These are phyloP conservation scores for Apiosordaria backusii DNA, from an alignment of 495 filamentous ascomycete genomes.

Conservation along the genomic window DNA sequence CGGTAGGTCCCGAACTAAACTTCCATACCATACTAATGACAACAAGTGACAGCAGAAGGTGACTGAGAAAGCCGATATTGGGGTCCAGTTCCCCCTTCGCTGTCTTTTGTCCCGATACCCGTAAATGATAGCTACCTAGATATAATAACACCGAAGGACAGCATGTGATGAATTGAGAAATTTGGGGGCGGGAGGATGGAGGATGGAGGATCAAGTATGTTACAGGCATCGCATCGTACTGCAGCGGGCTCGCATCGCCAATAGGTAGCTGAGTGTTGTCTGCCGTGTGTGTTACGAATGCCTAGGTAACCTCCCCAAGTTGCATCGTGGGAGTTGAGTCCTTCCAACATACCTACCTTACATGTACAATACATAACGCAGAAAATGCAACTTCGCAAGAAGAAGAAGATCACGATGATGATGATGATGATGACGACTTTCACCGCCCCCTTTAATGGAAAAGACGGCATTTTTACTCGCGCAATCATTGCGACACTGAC, in stretches of 20 bases:
- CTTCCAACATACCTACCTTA: too few species aligned
- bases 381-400: background rate
- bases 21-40: background rate
- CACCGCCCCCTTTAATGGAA: background rate
- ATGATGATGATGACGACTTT: background rate
- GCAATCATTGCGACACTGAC: background rate
- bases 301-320: too few species aligned
- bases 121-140: background rate
- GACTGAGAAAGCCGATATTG: background rate
- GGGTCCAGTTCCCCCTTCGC: background rate
- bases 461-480: too few species aligned
- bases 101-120: background rate
- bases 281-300: too few species aligned
- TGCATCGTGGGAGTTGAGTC: too few species aligned
- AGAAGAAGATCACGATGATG: background rate
- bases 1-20: background rate
- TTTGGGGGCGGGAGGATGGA: background rate
- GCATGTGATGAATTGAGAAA: background rate
- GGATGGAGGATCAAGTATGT: too few species aligned
- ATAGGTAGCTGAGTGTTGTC: too few species aligned
- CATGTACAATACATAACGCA: too few species aligned
- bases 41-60: background rate
- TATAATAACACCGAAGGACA: background rate
- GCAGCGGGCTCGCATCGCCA: too few species aligned
- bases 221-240: too few species aligned